Conservation (phyloP, 805 yeast species). For the Suhomyces canberraensis region DNA sequence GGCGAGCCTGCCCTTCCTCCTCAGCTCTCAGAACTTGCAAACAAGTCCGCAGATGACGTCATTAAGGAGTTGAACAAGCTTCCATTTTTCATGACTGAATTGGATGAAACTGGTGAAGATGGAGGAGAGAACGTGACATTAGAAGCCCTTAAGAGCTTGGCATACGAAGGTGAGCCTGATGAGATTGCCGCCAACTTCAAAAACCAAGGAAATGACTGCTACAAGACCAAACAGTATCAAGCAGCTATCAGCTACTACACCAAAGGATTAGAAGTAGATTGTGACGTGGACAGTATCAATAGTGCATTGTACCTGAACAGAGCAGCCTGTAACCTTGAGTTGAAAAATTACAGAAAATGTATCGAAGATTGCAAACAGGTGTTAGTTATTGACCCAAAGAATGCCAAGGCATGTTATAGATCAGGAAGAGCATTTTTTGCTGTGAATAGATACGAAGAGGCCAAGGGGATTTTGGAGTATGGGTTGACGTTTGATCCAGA, state of each 20-base stretch:
- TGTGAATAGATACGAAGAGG: constrained; percentile 69
- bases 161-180: constrained; percentile 93
- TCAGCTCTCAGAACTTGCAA: constrained; percentile 61
- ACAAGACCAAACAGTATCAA: constrained; percentile 63
- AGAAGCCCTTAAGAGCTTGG: constrained; percentile 88
- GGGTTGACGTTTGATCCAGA: constrained; percentile 60
- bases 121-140: constrained; percentile 72
- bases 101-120: constrained; percentile 72
- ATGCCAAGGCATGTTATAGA: constrained; percentile 81
- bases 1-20: constrained; percentile 81
- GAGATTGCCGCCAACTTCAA: constrained; percentile 89
- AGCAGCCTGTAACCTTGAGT: constrained; percentile 87
- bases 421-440: constrained; percentile 77
- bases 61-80: constrained; percentile 72
- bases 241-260: constrained; percentile 78
- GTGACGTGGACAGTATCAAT: constrained; percentile 53
- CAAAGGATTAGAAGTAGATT: constrained; percentile 71
- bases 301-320: constrained; percentile 72
- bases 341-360: constrained; percentile 80
- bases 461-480: constrained; percentile 59
- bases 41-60: constrained; percentile 72
- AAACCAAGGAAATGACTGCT: constrained; percentile 89
- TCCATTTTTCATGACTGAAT: constrained; percentile 91
- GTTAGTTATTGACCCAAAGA: constrained; percentile 59
- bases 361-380: constrained; percentile 82